Evolutionary conservation across 352 stramenopile genomes (phyloP), one percentile per base, ranked within the genome.

Genomic region (Phytophthora citrophthora): DNA sequence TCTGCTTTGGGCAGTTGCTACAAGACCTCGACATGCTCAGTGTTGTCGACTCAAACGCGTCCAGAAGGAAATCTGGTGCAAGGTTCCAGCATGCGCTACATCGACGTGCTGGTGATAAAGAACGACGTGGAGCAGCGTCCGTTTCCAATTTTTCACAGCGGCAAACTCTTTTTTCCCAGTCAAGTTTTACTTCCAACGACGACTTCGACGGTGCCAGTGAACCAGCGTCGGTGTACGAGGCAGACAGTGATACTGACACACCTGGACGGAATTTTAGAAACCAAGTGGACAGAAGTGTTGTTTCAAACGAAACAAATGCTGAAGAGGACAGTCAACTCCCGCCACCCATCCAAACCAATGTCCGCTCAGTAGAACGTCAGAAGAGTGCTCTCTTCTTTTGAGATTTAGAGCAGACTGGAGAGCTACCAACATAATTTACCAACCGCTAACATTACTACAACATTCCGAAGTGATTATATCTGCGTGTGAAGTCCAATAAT

Each of bases 11-110:
- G 2, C 70, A 89, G 61, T 39, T 91, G n/a, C 51, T 93, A 10
- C 80, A 88, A 26, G 84, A 91, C 40, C 60, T 91, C 7, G 76
- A 79, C 40, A 77, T 78, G 77, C 49, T 86, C 38, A 83, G 74
- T 32, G 62, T 86, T 12, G 75, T 81, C 8, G 74, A 85, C 39
- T 63, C 49, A 34, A 72, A 82, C 12, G 60, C 55, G 9, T 54
- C 45, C n/a, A 55, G 31, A 40, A 39, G 58, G 24, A 68, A 68
- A 23, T 34, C 45, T 20, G 63, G 63, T 5, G 65, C 68, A 16
- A 69, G 52, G 13, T 81, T 83, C 51, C 72, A 77, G 11, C 74
- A 75, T 5, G 77, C 70, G n/a, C 51, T 83, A 56, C 68, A 67
- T 18, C 61, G 57, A 31, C 27, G 55, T 48, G 18, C 41, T 18